Evolutionary conservation across 805 yeast genomes (phyloP).

Genomic region (Vanderwaltozyma yarrowii): DNA sequence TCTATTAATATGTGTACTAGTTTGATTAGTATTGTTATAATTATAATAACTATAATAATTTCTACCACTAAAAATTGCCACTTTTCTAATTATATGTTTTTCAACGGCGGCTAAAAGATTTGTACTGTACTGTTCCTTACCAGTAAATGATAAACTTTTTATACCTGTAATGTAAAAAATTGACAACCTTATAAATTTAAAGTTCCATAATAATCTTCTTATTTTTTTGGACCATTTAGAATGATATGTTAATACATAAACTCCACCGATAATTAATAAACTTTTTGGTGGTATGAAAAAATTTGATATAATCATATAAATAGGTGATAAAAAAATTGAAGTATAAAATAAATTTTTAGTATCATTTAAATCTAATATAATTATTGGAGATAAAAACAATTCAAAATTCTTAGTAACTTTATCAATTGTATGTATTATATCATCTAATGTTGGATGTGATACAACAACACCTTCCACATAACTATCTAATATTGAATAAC

Average conservation of each 20-base stretch:
- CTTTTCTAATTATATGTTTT: conserved; percentile 11
- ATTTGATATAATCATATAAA: conserved; percentile 29
- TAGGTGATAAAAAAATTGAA: background rate
- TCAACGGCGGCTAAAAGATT: conserved; percentile 37
- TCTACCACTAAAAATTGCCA: background rate
- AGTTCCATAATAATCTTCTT: conserved; percentile 75
- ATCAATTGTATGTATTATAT: conserved; percentile 66
- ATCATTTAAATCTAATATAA: background rate
- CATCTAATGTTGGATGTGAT: conserved; percentile 73
- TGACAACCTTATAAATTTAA: conserved; percentile 38
- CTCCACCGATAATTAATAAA: conserved; percentile 47
- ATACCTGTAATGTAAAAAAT: background rate
- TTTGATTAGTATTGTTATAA: no score
- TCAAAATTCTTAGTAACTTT: conserved; percentile 33
- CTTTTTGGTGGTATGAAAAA: conserved; percentile 63
- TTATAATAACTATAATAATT: no score
- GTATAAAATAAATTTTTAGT: background rate
- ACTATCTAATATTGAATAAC: conserved; percentile 49
- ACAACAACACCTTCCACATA: conserved; percentile 49
- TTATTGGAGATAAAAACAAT: background rate
- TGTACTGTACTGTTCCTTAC: conserved; percentile 37
- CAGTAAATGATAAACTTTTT: background rate
- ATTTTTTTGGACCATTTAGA: conserved; percentile 77
- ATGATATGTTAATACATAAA: conserved; percentile 67
- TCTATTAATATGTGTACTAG: no score